A percentile compares a stretch with the other conserved stretches of the same genome.
These are phyloP conservation scores for Biscogniauxia mediterranea DNA, from an alignment of 2,329 filamentous ascomycete genomes.

Conservation along the genomic window DNA sequence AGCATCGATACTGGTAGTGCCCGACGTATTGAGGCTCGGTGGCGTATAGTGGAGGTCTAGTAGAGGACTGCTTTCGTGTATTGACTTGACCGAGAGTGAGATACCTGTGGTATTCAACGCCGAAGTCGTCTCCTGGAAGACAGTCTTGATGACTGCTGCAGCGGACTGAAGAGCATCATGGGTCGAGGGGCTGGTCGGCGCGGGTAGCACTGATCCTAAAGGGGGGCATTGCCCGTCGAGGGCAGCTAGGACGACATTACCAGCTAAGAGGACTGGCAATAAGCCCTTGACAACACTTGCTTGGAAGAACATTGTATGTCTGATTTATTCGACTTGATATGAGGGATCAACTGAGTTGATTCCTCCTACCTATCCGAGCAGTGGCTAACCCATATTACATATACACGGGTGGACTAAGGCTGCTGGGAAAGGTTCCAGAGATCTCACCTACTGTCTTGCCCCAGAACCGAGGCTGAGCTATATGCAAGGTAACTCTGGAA, in stretches of 20 bases:
- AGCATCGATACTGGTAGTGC: conserved; percentile 27
- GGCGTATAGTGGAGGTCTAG: conserved; percentile 44
- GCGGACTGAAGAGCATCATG: conserved; percentile 32
- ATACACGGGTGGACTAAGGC: background rate
- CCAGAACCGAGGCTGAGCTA: background rate
- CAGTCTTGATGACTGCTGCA: conserved; percentile 18
- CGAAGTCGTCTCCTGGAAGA: conserved; percentile 29
- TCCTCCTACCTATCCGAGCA: background rate
- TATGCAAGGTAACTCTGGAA: too few species aligned
- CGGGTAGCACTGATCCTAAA: conserved; percentile 41
- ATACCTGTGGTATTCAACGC: conserved; percentile 35
- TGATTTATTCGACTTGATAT: background rate
- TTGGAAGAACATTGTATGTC: conserved; percentile 9
- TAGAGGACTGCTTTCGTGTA: conserved; percentile 38
- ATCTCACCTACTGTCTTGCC: background rate
- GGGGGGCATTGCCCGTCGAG: conserved; percentile 40
- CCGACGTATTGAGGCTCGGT: conserved; percentile 25
- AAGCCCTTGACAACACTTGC: background rate
- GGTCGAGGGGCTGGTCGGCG: conserved; percentile 34
- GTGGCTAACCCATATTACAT: conserved; percentile 2
- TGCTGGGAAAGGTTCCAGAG: background rate
- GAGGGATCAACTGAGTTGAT: background rate
- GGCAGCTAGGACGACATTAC: conserved; percentile 20
- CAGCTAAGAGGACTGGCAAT: conserved; percentile 12
- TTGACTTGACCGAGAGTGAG: conserved; percentile 41